phyloP scores from a whole-genome alignment of 805 yeast species.

The Danielia oregonensis region DNA sequence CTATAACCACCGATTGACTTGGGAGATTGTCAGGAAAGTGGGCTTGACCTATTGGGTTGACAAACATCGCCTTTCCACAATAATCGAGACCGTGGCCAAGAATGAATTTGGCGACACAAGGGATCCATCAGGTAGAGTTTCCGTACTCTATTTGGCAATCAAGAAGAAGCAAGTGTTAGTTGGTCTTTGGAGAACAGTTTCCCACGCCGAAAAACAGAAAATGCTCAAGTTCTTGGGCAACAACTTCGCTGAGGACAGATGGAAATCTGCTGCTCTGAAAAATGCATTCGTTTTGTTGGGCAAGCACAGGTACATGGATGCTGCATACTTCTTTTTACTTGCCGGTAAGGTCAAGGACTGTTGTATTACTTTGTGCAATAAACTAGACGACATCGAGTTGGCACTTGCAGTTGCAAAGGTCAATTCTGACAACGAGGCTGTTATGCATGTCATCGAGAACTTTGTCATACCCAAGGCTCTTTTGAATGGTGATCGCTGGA shows the following conservation, averaged over 20 bases:
- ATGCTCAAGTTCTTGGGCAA: conserved; percentile 73
- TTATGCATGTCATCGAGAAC: conserved; percentile 45
- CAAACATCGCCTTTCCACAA: conserved; percentile 25
- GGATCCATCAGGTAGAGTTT: conserved; percentile 68
- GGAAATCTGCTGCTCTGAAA: conserved; percentile 87
- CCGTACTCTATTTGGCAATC: conserved; percentile 75
- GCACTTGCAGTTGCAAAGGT: conserved; percentile 81
- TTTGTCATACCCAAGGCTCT: conserved; percentile 56
- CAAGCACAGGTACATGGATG: conserved; percentile 81
- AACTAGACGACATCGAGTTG: conserved; percentile 63
- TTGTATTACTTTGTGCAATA: conserved; percentile 65
- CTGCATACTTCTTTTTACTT: conserved; percentile 83
- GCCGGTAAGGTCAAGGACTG: conserved; percentile 76
- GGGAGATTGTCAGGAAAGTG: conserved; percentile 57
- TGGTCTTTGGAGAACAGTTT: conserved; percentile 79
- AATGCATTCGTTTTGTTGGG: conserved; percentile 90
- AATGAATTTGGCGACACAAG: conserved; percentile 59
- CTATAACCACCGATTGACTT: conserved; percentile 45
- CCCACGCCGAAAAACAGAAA: conserved; percentile 78
- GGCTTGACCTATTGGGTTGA: conserved; percentile 71
- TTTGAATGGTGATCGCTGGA: conserved; percentile 72
- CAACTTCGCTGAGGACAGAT: conserved; percentile 70
- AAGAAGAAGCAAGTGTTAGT: conserved; percentile 70
- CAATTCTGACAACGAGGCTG: conserved; percentile 36
- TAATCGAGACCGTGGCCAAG: conserved; percentile 68